Evolutionary conservation across 2,329 filamentous ascomycete genomes (phyloP), one percentile per base, ranked within the genome.

Genomic region (Diplodia seriata): DNA sequence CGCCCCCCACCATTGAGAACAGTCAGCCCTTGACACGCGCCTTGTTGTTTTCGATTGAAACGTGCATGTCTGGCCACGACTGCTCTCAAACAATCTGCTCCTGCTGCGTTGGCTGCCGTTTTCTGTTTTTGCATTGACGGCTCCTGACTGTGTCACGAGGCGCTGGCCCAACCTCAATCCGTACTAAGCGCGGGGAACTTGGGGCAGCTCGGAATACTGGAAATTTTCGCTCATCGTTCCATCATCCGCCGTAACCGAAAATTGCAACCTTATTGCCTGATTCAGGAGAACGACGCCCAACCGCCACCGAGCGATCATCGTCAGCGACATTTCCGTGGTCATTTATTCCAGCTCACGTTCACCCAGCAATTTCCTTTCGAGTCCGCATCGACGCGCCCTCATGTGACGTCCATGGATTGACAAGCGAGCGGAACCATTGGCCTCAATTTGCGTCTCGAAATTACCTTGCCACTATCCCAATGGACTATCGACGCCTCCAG

Each of bases 251-350:
- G 43, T 47, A 47, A 20, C 43, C 15, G 43, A 47, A 47, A 47
- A 47, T 47, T 47, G 43, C 43, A 20, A 47, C 43, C 43, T 47
- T 47, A 12, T n/a, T 47, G 43, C 43, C 43, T 47, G 43, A 47
- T 47, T 47, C 43, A 47, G 43, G 43, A 47, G 43, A 47, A 20
- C 18, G 43, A 20, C 43, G n/a, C 43, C 38, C 38, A 43, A 43
- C 38, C 38, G 38, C 14, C 38, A 43, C 38, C 38, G 15, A 18
- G 5, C 38, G 38, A 43, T 43, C 43, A 47, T n/a, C 43, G n/a
- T 5, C 18, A 47, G 43, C 18, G n/a, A 47, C 4, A 20, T 47
- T 47, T 20, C 8, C 43, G 43, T 12, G 12, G 18, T 47, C 43
- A 47, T 47, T 11, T 47, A 12, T 11, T n/a, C n/a, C n/a, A 20